These are phyloP conservation scores for Thielaviopsis punctulata DNA, from an alignment of 2,329 filamentous ascomycete species.

Conservation along the genomic window DNA sequence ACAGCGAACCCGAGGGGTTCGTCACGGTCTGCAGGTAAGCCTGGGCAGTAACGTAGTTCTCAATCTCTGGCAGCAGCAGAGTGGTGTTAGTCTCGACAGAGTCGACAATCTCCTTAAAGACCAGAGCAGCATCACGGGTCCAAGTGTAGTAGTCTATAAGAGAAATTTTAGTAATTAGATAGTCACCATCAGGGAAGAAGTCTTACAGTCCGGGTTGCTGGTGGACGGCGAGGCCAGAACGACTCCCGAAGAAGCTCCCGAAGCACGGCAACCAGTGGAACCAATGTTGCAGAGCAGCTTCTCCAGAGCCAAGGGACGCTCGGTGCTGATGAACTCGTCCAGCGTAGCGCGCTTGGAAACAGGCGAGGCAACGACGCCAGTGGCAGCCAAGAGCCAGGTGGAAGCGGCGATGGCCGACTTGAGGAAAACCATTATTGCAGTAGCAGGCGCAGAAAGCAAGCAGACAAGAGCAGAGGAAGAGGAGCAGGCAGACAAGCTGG, in stretches of 20 bases:
- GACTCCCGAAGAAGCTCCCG: constrained; percentile 30
- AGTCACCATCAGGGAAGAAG: background rate
- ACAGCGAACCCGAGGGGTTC: constrained; percentile 48
- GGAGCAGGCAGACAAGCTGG: constrained; percentile 5
- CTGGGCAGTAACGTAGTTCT: constrained; percentile 52
- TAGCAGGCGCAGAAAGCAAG: background rate
- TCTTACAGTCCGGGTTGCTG: constrained; percentile 37
- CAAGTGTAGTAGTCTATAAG: constrained; percentile 56
- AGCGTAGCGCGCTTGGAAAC: constrained; percentile 16
- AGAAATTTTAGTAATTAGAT: no score
- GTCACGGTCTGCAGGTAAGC: constrained; percentile 47
- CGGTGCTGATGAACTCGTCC: constrained; percentile 33
- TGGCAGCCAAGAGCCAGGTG: constrained; percentile 10
- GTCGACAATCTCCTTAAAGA: constrained; percentile 52
- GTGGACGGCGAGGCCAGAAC: constrained; percentile 41
- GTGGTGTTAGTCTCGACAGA: constrained; percentile 35
- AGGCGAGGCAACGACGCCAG: constrained; percentile 8
- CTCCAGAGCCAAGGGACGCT: constrained; percentile 33
- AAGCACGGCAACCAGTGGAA: constrained; percentile 30
- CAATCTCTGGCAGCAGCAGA: constrained; percentile 40
- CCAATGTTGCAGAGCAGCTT: constrained; percentile 44
- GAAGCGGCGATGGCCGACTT: constrained; percentile 9
- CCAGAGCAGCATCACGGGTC: constrained; percentile 57
- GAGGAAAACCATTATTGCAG: constrained; percentile 8
- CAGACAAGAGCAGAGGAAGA: background rate